Evolutionary conservation across 140 eudicot species (phyloP).

Genomic region (Ambrosia hybrid): DNA sequence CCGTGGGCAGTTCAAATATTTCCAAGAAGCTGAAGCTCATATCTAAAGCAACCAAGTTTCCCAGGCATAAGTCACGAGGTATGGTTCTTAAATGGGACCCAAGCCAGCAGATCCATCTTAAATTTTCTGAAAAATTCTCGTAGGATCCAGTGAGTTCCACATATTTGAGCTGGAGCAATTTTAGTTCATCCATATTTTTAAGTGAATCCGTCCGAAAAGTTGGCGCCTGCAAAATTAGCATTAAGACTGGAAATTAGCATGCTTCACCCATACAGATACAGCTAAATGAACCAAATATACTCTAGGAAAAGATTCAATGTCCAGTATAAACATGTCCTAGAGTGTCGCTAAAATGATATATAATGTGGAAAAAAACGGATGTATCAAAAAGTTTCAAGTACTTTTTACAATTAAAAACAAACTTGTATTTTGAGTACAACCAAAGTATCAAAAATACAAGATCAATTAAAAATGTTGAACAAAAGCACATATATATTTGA

Average conservation of each 20-base stretch:
- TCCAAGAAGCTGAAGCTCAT: constrained; percentile 12
- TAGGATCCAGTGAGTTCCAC: not conserved
- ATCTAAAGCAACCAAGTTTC: constrained; percentile 24
- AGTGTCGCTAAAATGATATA: not conserved
- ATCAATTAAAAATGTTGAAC: not conserved
- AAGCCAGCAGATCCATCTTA: constrained; percentile 14
- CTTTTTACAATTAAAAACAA: no score
- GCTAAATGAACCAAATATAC: no score
- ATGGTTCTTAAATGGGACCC: not conserved
- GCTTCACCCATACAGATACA: no score
- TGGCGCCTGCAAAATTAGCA: not conserved
- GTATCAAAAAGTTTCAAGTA: no score
- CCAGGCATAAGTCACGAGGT: constrained; percentile 15
- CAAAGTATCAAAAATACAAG: not conserved
- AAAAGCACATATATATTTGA: not conserved
- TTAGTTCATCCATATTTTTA: constrained; percentile 4
- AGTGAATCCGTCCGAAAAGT: not conserved
- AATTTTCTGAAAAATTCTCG: not conserved
- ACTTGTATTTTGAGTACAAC: no score
- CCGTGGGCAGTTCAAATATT: constrained; percentile 19
- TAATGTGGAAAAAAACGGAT: not conserved
- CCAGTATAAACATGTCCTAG: not conserved
- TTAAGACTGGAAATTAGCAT: no score
- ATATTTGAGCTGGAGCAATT: constrained; percentile 13
- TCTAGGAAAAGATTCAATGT: no score